phyloP scores from a whole-genome alignment of 2,329 filamentous ascomycete genomes.

The Dryadomyces quercus-mongolicae region DNA sequence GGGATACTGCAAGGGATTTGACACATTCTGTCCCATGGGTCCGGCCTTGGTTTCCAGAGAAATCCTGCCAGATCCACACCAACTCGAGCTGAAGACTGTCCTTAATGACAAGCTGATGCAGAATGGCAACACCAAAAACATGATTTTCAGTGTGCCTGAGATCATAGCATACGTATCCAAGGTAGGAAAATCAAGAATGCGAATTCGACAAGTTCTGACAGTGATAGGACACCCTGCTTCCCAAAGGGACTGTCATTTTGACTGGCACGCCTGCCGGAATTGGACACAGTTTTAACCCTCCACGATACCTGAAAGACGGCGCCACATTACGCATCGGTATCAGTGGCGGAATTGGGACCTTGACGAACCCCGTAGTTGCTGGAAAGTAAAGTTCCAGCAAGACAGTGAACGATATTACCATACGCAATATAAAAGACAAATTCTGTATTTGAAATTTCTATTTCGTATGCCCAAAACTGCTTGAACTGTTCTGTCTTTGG shows the following conservation, averaged over 20 bases:
- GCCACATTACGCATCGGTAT: background rate
- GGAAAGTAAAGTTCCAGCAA: background rate
- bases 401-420: background rate
- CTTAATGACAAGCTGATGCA: constrained; percentile 27
- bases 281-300: constrained; percentile 29
- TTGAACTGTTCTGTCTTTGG: no score
- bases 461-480: no score
- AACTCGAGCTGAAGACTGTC: background rate
- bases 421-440: background rate
- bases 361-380: background rate
- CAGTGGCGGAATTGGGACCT: background rate
- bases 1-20: background rate
- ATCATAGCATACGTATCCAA: constrained; percentile 24
- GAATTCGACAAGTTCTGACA: background rate
- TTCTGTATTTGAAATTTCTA: no score
- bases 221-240: constrained; percentile 26
- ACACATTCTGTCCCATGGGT: background rate
- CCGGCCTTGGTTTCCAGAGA: background rate
- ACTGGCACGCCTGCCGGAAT: constrained; percentile 33
- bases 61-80: background rate
- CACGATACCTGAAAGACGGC: constrained; percentile 18
- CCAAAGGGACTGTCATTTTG: constrained; percentile 31
- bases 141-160: constrained; percentile 31
- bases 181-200: background rate
- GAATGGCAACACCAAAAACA: constrained; percentile 23